These are phyloP conservation scores for Ascochyta pisi DNA, from an alignment of 2,329 filamentous ascomycete genomes.

Conservation along the genomic window DNA sequence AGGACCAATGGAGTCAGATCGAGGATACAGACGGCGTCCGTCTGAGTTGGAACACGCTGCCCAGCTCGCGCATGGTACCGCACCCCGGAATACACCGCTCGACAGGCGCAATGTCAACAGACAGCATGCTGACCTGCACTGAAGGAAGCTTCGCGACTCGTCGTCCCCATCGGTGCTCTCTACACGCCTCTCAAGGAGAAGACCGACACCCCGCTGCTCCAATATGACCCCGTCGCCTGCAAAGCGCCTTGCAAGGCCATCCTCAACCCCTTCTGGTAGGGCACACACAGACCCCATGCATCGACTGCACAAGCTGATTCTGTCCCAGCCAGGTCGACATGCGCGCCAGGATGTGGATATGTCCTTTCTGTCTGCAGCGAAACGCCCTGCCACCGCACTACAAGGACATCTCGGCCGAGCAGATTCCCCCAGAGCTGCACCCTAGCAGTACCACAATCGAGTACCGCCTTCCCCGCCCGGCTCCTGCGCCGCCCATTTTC, in stretches of 20 bases:
- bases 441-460: constrained; percentile 88
- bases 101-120: constrained; percentile 12
- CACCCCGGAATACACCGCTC: constrained; percentile 7
- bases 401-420: constrained; percentile 85
- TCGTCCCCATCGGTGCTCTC: constrained; percentile 93
- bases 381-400: constrained; percentile 86
- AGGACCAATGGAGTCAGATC: constrained; percentile 95
- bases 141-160: constrained; percentile 90
- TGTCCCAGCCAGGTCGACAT: constrained; percentile 76
- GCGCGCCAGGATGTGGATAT: constrained; percentile 85
- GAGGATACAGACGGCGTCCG: constrained; percentile 96
- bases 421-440: constrained; percentile 83
- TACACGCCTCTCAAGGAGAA: constrained; percentile 98
- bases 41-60: constrained; percentile 98
- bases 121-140: constrained; percentile 34
- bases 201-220: constrained; percentile 83
- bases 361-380: constrained; percentile 83
- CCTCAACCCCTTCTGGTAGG: constrained; percentile 94
- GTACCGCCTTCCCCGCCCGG: constrained; percentile 79
- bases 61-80: constrained; percentile 88
- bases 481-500: constrained; percentile 86
- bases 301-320: constrained; percentile 25
- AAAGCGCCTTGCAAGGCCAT: constrained; percentile 95
- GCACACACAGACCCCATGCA: constrained; percentile 3
- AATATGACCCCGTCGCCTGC: constrained; percentile 97